Evolutionary conservation across 805 yeast genomes (phyloP).

Genomic region (Soucietia sequanensis): DNA sequence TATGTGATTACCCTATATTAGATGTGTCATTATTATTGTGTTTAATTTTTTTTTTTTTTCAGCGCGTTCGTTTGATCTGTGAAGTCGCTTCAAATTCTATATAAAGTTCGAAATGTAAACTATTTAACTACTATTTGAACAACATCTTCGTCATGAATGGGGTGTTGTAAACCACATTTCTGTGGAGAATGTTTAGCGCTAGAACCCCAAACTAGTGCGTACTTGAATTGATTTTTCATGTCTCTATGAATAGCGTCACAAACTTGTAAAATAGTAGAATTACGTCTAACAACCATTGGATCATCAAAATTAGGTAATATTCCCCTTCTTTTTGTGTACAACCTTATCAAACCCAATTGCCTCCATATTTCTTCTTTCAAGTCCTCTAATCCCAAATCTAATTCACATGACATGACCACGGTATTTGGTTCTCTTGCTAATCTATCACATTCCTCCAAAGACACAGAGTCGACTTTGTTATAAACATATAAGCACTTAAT

Average conservation of each 20-base stretch:
- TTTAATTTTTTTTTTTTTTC: background rate
- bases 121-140: conserved; percentile 86
- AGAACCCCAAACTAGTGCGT: conserved; percentile 96
- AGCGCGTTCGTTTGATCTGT: too few species aligned
- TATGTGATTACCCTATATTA: too few species aligned
- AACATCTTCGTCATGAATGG: conserved; percentile 89
- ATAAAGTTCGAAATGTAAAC: too few species aligned
- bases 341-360: conserved; percentile 71
- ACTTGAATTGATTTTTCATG: conserved; percentile 86
- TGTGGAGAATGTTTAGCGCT: conserved; percentile 95
- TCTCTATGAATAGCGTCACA: conserved; percentile 93
- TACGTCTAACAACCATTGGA: conserved; percentile 85
- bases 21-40: too few species aligned
- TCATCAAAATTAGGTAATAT: conserved; percentile 76
- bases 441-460: conserved; percentile 89
- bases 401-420: conserved; percentile 88
- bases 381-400: conserved; percentile 82
- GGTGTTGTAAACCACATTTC: conserved; percentile 86
- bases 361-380: conserved; percentile 93
- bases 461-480: conserved; percentile 93
- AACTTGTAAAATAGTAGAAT: conserved; percentile 78
- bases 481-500: conserved; percentile 90
- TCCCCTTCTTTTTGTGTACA: conserved; percentile 89
- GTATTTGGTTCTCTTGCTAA: conserved; percentile 92
- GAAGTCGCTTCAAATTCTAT: too few species aligned